These are phyloP conservation scores for Aspergillus puulaauensis DNA, from an alignment of 2,329 filamentous ascomycete species.

Conservation along the genomic window DNA sequence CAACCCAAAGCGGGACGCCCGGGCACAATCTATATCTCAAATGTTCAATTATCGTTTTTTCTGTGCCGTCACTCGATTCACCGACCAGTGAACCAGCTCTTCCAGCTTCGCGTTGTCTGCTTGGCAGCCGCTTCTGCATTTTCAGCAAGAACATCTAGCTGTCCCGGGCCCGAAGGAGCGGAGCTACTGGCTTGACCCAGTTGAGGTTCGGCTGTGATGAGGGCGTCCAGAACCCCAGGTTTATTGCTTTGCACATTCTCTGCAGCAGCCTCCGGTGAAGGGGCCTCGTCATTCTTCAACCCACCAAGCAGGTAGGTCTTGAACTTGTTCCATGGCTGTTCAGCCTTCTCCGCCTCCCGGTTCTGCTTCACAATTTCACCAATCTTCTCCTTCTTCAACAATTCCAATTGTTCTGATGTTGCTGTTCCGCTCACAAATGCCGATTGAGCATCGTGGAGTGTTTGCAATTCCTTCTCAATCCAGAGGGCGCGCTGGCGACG, in stretches of 20 bases:
- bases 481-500: slow-evolving; percentile 63
- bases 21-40: not conserved
- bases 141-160: slow-evolving; percentile 35
- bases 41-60: not conserved
- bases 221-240: slow-evolving; percentile 33
- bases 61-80: slow-evolving; percentile 15
- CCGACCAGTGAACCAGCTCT: slow-evolving; percentile 40
- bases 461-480: slow-evolving; percentile 51
- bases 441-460: slow-evolving; percentile 42
- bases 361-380: slow-evolving; percentile 42
- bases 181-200: slow-evolving; percentile 24
- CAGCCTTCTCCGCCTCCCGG: slow-evolving; percentile 39
- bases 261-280: slow-evolving; percentile 6
- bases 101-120: slow-evolving; percentile 38
- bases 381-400: slow-evolving; percentile 46
- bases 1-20: not conserved
- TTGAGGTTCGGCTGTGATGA: slow-evolving; percentile 35
- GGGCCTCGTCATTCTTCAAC: slow-evolving; percentile 36
- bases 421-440: slow-evolving; percentile 43
- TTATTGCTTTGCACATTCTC: slow-evolving; percentile 18
- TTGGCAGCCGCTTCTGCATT: slow-evolving; percentile 38
- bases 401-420: slow-evolving; percentile 42
- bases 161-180: slow-evolving; percentile 25
- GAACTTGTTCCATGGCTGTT: slow-evolving; percentile 38
- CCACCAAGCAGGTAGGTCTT: slow-evolving; percentile 41